phyloP scores from a whole-genome alignment of 2,329 filamentous ascomycete genomes.

The Penicillium sp. region DNA sequence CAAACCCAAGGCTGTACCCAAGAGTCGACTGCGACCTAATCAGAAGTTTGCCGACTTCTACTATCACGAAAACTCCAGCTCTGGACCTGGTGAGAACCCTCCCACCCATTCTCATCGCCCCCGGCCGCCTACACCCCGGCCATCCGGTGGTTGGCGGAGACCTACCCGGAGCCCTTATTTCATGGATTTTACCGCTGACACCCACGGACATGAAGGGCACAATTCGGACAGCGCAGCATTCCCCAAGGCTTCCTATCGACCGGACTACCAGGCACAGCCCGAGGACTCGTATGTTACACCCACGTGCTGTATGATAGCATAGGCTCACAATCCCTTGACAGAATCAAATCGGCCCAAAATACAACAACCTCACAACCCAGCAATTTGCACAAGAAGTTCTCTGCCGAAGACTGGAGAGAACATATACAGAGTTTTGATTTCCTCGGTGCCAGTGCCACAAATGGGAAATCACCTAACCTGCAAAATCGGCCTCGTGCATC shows the following conservation, averaged over 20 bases:
- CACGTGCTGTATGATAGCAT: not conserved
- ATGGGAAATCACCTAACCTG: conserved; percentile 20
- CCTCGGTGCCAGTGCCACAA: conserved; percentile 29
- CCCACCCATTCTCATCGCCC: conserved; percentile 10
- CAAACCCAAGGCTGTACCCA: conserved; percentile 41
- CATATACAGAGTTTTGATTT: conserved; percentile 35
- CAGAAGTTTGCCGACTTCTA: conserved; percentile 29
- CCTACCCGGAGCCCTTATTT: conserved; percentile 14
- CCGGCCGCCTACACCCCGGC: conserved; percentile 6
- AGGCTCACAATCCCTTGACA: not conserved
- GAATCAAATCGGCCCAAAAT: conserved; percentile 4
- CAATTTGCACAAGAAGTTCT: conserved; percentile 38
- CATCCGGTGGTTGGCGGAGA: conserved; percentile 9
- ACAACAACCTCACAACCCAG: conserved; percentile 19
- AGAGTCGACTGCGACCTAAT: conserved; percentile 33
- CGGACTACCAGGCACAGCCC: conserved; percentile 9
- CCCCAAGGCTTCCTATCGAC: conserved; percentile 13
- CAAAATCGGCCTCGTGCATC: conserved; percentile 22
- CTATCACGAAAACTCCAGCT: conserved; percentile 18
- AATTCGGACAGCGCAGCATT: conserved; percentile 31
- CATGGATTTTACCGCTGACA: conserved; percentile 26
- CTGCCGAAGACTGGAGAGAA: conserved; percentile 39
- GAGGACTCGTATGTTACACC: conserved; percentile 9
- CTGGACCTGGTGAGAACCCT: conserved; percentile 32
- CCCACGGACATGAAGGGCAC: conserved; percentile 27